A percentile compares a stretch with the other conserved stretches of the same genome.
phyloP scores from a whole-genome alignment of 371 early-diverging fungal species.

The Mortierella sp. region DNA sequence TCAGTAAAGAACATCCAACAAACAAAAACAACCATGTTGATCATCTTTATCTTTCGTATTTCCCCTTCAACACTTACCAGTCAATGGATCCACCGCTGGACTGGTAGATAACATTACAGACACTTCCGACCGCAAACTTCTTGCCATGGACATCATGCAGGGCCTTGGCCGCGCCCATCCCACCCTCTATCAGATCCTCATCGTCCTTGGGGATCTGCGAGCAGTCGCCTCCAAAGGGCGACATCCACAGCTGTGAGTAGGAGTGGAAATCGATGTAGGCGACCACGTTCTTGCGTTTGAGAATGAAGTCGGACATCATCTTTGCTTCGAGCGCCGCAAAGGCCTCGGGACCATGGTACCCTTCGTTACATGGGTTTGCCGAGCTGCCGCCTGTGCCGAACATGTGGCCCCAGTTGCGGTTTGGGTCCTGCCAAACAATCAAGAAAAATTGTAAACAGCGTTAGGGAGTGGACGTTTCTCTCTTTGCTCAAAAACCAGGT shows the following conservation, averaged over 20 bases:
- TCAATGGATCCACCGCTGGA: constrained; percentile 59
- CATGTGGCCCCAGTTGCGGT: constrained; percentile 60
- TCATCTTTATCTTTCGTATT: too few relatives aligned
- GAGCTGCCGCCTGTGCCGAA: constrained; percentile 57
- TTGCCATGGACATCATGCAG: constrained; percentile 64
- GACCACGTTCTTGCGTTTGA: constrained; percentile 36
- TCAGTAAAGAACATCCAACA: neutral
- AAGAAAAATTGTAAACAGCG: neutral
- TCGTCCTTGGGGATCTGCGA: constrained; percentile 48
- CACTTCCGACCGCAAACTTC: constrained; percentile 63
- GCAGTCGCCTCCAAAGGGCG: constrained; percentile 60
- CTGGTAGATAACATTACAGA: constrained; percentile 69
- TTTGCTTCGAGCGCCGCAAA: constrained; percentile 60
- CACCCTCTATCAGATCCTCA: constrained; percentile 57
- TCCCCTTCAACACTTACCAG: constrained; percentile 31
- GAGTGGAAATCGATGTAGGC: constrained; percentile 70
- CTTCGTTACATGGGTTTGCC: constrained; percentile 57
- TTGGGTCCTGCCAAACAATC: constrained; percentile 29
- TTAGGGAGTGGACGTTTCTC: too few relatives aligned
- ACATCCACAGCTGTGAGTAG: constrained; percentile 69
- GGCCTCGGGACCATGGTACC: constrained; percentile 58
- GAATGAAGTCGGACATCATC: constrained; percentile 62
- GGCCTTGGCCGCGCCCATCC: constrained; percentile 60
- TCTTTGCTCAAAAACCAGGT: neutral
- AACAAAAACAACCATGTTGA: neutral